Evolutionary conservation across 1,284 basidiomycete genomes (phyloP), one percentile per base, ranked within the genome.

Genomic region (Cutaneotrichosporon daszewskae): DNA sequence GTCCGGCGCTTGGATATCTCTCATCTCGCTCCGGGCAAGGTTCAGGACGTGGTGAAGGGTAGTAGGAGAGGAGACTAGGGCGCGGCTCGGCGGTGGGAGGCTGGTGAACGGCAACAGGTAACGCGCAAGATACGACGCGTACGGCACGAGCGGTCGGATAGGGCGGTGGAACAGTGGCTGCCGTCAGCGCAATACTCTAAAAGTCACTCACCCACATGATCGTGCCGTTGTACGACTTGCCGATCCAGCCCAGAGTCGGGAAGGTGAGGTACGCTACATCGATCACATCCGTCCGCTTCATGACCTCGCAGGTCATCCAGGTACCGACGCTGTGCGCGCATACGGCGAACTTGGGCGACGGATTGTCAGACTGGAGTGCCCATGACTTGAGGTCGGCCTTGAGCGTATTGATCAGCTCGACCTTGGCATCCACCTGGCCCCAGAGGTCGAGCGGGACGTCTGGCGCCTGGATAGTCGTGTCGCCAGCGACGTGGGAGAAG

Each of bases 271-370:
- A 62, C 16, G 54, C 59, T 7, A 54, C 52, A 17, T 43, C 43
- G 11, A 25, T 37, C 18, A 10, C 35, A 47, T 24, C 49, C 4
- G 18, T 18, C n/a, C 41, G 29, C 47, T 62, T 59, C 49, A 65
- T 62, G 4, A 66, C 50, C 42, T 69, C 60, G 27, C 59, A 55
- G 2, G 53, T 34, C 25, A 73, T 55, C 57, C 63, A 70, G 1
- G 59, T 53, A 8, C 69, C 71, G 4, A 71, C 58, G 12, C 62
- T 65, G 46, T 73, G 69, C 0, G 66, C 69, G 49, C 66, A 62
- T 19, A 72, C 32, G 13, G 48, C 54, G 12, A 72, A 28, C 26
- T 45, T 43, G 0, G 64, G 55, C 13, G n/a, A 32, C 6, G 11
- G 36, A 3, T 17, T 18, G 25, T 44, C 26, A 3, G 35, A 26